These are phyloP conservation scores for Venturia oleaginea DNA, from an alignment of 2,329 filamentous ascomycete genomes.

Conservation along the genomic window DNA sequence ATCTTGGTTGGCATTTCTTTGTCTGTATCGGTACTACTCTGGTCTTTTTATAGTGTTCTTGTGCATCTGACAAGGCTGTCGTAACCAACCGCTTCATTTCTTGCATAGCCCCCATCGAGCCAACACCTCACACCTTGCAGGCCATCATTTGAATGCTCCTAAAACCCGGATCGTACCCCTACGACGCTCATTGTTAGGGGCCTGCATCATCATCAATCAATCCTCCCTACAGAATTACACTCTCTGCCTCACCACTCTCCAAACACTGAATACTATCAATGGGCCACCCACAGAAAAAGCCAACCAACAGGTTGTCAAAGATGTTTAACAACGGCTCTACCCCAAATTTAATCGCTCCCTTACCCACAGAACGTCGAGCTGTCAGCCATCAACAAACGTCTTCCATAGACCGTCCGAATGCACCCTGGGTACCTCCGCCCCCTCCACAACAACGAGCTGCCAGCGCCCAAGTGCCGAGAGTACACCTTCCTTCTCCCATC, in stretches of 20 bases:
- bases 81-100: not conserved
- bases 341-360: not conserved
- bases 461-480: not conserved
- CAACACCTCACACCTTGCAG: not conserved
- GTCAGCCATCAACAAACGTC: not conserved
- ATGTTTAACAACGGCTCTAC: slow-evolving; percentile 2
- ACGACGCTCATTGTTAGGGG: not conserved
- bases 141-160: not conserved
- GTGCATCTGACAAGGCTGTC: not conserved
- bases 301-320: not conserved
- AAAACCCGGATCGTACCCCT: not conserved
- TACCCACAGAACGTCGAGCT: not conserved
- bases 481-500: not conserved
- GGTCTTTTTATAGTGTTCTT: not conserved
- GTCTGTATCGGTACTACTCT: not conserved
- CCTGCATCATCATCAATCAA: not conserved
- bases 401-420: not conserved
- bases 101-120: not conserved
- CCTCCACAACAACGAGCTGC: slow-evolving; percentile 5
- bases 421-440: not conserved
- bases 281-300: not conserved
- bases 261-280: not conserved
- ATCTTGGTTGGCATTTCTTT: not conserved
- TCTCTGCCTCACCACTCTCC: not conserved
- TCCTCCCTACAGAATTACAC: not conserved